phyloP scores from a whole-genome alignment of 2,329 filamentous ascomycete genomes.

The Seiridium unicorne region DNA sequence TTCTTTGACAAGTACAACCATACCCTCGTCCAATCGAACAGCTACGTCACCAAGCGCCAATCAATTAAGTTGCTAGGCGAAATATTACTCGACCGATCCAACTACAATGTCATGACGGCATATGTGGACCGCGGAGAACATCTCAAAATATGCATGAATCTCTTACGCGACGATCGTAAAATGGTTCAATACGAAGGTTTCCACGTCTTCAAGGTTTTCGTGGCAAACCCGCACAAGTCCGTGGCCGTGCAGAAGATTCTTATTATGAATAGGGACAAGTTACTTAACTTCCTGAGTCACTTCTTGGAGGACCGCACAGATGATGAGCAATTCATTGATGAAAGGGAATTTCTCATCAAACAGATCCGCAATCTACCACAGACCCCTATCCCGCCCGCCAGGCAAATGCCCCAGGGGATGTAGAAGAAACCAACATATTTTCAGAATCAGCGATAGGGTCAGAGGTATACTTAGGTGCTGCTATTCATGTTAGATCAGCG shows the following conservation, averaged over 20 bases:
- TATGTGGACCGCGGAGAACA: constrained; percentile 96
- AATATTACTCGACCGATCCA: constrained; percentile 88
- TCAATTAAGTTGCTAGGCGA: constrained; percentile 97
- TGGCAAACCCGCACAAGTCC: constrained; percentile 98
- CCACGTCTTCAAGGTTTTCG: constrained; percentile 99
- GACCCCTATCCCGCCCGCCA: constrained; percentile 52
- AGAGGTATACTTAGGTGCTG: too few relatives aligned
- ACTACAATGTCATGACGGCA: constrained; percentile 97
- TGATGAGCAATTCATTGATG: constrained; percentile 97
- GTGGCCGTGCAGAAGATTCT: constrained; percentile 91
- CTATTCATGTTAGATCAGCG: neutral
- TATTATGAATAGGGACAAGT: constrained; percentile 90
- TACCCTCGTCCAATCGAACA: constrained; percentile 84
- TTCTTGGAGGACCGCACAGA: constrained; percentile 95
- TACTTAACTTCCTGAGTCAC: constrained; percentile 83
- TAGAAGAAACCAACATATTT: constrained; percentile 1
- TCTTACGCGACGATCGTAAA: constrained; percentile 90
- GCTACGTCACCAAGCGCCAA: constrained; percentile 96
- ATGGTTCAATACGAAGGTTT: constrained; percentile 99
- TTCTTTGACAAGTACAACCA: constrained; percentile 93
- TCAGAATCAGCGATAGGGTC: too few relatives aligned
- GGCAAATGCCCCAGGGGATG: constrained; percentile 29
- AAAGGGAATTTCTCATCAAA: constrained; percentile 94
- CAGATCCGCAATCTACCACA: constrained; percentile 75
- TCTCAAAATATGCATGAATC: constrained; percentile 97